Evolutionary conservation across 495 filamentous ascomycete species (phyloP).

Genomic region (Physcia stellaris): DNA sequence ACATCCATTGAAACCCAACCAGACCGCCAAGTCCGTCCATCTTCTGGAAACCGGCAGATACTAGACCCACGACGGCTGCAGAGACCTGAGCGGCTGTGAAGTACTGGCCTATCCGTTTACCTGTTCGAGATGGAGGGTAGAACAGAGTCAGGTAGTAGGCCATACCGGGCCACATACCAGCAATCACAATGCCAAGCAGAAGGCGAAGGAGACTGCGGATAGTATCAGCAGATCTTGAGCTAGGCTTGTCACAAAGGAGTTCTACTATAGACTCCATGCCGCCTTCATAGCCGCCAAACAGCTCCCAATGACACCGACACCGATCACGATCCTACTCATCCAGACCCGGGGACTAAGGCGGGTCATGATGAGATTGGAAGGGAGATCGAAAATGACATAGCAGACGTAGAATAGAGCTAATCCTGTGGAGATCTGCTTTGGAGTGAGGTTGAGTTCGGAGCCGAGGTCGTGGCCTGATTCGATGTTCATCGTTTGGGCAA

Average conservation of each 20-base stretch:
- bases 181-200: slow-evolving; percentile 73
- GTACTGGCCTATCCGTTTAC: slow-evolving; percentile 79
- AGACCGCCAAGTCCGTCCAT: slow-evolving; percentile 71
- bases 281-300: slow-evolving; percentile 70
- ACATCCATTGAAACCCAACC: slow-evolving; percentile 91
- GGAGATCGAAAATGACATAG: slow-evolving; percentile 80
- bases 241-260: too few species aligned
- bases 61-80: slow-evolving; percentile 77
- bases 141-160: slow-evolving; percentile 85
- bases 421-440: slow-evolving; percentile 66
- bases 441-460: slow-evolving; percentile 48
- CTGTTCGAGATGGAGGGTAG: slow-evolving; percentile 75
- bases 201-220: slow-evolving; percentile 56
- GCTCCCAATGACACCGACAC: slow-evolving; percentile 68
- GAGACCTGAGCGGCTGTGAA: slow-evolving; percentile 85
- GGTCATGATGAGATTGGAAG: slow-evolving; percentile 84
- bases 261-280: slow-evolving; percentile 74
- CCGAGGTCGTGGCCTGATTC: slow-evolving; percentile 52
- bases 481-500: slow-evolving; percentile 83
- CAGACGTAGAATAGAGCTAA: slow-evolving; percentile 82
- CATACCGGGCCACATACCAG: slow-evolving; percentile 94
- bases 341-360: slow-evolving; percentile 71
- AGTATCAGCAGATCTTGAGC: too few species aligned
- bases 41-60: slow-evolving; percentile 81
- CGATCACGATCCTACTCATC: slow-evolving; percentile 86